Evolutionary conservation across 306 rosid genomes (phyloP).

Genomic region (Acacia crassicarpa): DNA sequence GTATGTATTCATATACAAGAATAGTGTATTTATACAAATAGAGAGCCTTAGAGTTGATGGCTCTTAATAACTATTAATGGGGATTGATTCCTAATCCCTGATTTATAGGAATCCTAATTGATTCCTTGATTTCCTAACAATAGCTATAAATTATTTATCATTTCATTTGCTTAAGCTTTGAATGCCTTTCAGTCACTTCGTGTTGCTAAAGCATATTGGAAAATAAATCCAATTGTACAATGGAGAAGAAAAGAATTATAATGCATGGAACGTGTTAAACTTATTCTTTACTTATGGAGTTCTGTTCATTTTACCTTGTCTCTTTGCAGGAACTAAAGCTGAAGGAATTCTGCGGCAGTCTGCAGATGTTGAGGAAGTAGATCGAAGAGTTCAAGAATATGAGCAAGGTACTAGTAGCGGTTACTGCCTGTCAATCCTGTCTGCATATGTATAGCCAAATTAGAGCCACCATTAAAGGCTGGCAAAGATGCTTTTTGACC

Average conservation of each 20-base stretch:
- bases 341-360: slow-evolving; percentile 97
- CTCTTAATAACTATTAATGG: too few relatives aligned
- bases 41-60: too few relatives aligned
- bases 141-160: neutral
- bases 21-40: too few relatives aligned
- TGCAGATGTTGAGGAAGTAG: slow-evolving; percentile 99
- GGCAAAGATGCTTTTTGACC: neutral
- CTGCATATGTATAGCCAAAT: neutral
- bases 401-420: slow-evolving; percentile 68
- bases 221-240: slow-evolving; percentile 11
- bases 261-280: neutral
- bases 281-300: neutral
- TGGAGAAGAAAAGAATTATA: neutral
- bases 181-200: neutral
- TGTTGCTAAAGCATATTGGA: slow-evolving; percentile 18
- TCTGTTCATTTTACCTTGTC: slow-evolving; percentile 22
- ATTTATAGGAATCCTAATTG: too few relatives aligned
- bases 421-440: neutral
- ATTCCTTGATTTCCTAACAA: too few relatives aligned
- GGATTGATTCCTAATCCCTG: too few relatives aligned
- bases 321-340: slow-evolving; percentile 62
- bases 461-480: neutral
- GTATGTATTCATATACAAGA: too few relatives aligned
- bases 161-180: neutral
- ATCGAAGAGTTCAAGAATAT: slow-evolving; percentile 90